Conservation (phyloP, 257 asterid species). For the Solanum pimpinellifolium region DNA sequence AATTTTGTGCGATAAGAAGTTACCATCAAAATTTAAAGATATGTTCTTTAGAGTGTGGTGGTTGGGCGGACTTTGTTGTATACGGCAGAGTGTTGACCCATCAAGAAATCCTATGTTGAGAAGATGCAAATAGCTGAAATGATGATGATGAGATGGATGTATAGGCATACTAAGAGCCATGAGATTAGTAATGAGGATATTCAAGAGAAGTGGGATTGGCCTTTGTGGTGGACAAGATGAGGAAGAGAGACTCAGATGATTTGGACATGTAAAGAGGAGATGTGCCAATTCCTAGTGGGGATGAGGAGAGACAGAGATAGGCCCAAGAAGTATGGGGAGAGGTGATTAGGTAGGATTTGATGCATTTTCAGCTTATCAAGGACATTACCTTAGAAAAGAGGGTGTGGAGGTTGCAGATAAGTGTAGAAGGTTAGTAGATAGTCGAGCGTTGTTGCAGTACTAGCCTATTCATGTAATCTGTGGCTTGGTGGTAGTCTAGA, state of each 20-base stretch:
- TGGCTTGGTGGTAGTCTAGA: neutral
- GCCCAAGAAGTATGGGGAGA: neutral
- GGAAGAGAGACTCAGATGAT: neutral
- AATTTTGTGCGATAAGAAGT: neutral
- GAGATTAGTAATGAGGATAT: neutral
- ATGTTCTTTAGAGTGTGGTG: neutral
- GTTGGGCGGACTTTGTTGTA: neutral
- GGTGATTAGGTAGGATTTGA: neutral
- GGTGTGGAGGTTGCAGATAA: neutral
- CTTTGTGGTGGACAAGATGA: neutral
- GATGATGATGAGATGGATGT: neutral
- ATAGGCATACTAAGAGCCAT: neutral
- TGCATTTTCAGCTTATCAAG: neutral
- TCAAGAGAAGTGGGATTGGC: neutral
- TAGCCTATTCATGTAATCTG: neutral
- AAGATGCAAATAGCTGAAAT: neutral
- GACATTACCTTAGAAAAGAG: neutral
- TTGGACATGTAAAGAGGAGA: neutral
- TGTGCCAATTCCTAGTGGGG: neutral
- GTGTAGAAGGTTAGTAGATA: neutral
- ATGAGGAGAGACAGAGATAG: neutral
- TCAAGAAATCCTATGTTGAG: neutral
- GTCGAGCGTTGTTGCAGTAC: neutral
- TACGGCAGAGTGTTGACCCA: neutral
- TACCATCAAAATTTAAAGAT: too few species aligned